Base-by-base conservation (phyloP, 495 filamentous ascomycete genomes). In the Aspergillus heteromorphus region DNA sequence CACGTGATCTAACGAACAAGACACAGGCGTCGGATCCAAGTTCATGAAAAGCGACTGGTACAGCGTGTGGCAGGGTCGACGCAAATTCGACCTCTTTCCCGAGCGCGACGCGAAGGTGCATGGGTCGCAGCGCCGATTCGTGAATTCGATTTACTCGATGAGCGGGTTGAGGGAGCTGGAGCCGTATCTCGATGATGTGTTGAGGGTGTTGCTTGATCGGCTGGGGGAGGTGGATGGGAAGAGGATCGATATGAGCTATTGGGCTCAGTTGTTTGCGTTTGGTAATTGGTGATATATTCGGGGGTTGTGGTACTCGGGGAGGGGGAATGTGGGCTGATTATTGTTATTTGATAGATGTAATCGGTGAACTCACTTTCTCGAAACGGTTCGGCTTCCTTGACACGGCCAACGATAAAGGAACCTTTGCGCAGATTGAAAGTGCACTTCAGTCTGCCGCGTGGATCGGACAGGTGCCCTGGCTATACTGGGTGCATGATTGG, bases 351-450 rank as follows among this genome's bases (percentile, higher is more conserved):
- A 7, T 29, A 70, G 79, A 86, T 63, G 79, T 83, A 10, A 69
- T 84, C 6, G 79, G 79, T 21, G 80, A 83, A 62, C 70, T 83
- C 10, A 79, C 78, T 5, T 84, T 82, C 60, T 77, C 75, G n/a
- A 63, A 77, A 16, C 70, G 67, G 8, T 83, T 83, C 55, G 81
- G 81, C 3, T 84, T 84, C 62, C 56, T 85, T 13, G 71, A 67
- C n/a, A 66, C 73, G 13, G 78, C 75, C 1, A 59, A 67, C 20
- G 79, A 83, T 50, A 71, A 79, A 56, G 71, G 64, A 40, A 61
- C 71, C 27, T 69, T 65, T 8, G 69, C 53, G 45, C 48, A 65
- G 6, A 63, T 64, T 13, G 70, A 68, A 45, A 70, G 73, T 36
- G 54, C 69, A 29, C 45, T 64, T 2, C 66, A 67, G 40, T 52